Conservation (phyloP, 2,329 filamentous ascomycete genomes). For the Pyrenophora graminea region DNA sequence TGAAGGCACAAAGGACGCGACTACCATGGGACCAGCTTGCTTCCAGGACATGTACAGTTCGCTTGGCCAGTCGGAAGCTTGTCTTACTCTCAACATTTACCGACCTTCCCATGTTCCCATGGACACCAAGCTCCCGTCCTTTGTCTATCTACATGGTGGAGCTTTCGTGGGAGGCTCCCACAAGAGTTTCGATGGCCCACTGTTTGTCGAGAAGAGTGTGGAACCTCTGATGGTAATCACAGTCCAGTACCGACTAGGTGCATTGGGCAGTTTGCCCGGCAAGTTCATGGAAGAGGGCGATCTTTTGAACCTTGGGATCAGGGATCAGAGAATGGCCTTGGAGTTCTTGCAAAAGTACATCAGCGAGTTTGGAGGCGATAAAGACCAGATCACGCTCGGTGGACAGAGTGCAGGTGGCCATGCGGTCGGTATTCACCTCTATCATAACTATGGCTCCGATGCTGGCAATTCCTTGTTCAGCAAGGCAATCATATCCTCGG, state of each 20-base stretch:
- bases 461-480: constrained; percentile 38
- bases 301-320: constrained; percentile 40
- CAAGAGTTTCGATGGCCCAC: constrained; percentile 40
- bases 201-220: constrained; percentile 38
- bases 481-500: constrained; percentile 41
- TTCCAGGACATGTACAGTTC: constrained; percentile 49
- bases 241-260: constrained; percentile 41
- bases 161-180: constrained; percentile 38
- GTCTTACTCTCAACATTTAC: constrained; percentile 41
- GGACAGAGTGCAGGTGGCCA: constrained; percentile 49
- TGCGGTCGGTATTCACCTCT: constrained; percentile 43
- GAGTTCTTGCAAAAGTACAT: constrained; percentile 50
- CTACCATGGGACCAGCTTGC: constrained; percentile 50
- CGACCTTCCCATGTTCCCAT: constrained; percentile 33
- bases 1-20: constrained; percentile 47
- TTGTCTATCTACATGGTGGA: constrained; percentile 40
- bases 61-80: constrained; percentile 38
- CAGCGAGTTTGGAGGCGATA: constrained; percentile 45
- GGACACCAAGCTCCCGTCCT: constrained; percentile 35
- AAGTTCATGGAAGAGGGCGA: constrained; percentile 41
- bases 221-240: constrained; percentile 43
- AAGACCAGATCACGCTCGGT: constrained; percentile 46
- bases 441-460: constrained; percentile 44
- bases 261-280: constrained; percentile 40
- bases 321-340: constrained; percentile 37